phyloP scores from a whole-genome alignment of 805 yeast genomes.

The Saccharomycopsis javanensis region DNA sequence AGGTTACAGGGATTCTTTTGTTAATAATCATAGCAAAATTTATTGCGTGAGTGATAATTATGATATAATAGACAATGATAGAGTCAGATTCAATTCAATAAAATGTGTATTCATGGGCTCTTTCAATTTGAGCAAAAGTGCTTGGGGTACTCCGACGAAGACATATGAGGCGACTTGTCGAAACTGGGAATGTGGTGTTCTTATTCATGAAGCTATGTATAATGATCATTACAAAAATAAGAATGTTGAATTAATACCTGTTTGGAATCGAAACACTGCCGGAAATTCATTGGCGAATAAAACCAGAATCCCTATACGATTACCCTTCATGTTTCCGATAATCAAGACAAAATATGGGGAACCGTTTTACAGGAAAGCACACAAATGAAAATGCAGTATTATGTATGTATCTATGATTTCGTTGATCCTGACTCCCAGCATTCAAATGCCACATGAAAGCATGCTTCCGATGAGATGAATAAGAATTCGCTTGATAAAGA shows the following conservation, averaged over 20 bases:
- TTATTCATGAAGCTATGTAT: conserved; percentile 14
- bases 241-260: conserved; percentile 9
- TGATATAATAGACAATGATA: neutral
- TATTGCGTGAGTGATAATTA: conserved; percentile 8
- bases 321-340: conserved; percentile 17
- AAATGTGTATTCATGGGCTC: conserved; percentile 17
- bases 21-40: conserved; percentile 17
- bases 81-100: conserved; percentile 4
- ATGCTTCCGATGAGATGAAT: no score
- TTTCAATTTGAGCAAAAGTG: conserved; percentile 15
- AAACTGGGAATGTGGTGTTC: conserved; percentile 18
- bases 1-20: neutral
- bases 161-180: conserved; percentile 3
- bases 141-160: conserved; percentile 16
- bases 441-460: no score
- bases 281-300: neutral
- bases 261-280: conserved; percentile 10
- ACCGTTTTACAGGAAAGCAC: neutral
- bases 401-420: no score
- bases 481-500: no score
- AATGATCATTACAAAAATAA: neutral
- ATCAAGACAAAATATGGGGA: neutral
- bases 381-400: neutral
- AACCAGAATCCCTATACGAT: conserved; percentile 8
- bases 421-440: no score